Evolutionary conservation across 2,329 filamentous ascomycete species (phyloP).

Genomic region (Remersonia thermophila): DNA sequence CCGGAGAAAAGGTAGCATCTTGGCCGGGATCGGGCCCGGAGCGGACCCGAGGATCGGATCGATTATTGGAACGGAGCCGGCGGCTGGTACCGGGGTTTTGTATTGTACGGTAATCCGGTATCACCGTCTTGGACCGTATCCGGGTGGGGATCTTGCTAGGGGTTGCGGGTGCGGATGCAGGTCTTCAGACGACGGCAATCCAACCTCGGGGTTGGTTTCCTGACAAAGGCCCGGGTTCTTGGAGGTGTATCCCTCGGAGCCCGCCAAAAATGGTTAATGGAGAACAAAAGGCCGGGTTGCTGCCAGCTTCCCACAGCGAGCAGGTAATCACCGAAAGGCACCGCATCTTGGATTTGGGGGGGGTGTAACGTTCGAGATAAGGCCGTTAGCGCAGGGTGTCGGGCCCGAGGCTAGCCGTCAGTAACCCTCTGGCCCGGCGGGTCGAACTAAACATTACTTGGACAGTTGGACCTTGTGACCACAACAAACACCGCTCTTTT

Average conservation of each 20-base stretch:
- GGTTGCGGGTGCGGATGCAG: too few species aligned
- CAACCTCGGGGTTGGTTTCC: too few species aligned
- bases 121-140: too few species aligned
- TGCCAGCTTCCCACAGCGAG: too few species aligned
- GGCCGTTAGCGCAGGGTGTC: slow-evolving; percentile 8
- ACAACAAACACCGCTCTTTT: slow-evolving; percentile 3
- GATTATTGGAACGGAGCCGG: too few species aligned
- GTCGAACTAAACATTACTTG: too few species aligned
- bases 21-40: neutral
- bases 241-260: neutral
- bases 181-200: too few species aligned
- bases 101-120: too few species aligned
- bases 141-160: neutral
- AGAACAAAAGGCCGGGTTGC: neutral
- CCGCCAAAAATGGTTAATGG: too few species aligned
- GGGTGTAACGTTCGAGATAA: neutral
- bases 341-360: too few species aligned
- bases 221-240: too few species aligned
- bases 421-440: slow-evolving; percentile 6
- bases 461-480: slow-evolving; percentile 7
- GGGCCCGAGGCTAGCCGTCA: slow-evolving; percentile 12
- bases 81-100: neutral
- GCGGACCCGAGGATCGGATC: neutral
- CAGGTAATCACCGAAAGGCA: too few species aligned
- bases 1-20: slow-evolving; percentile 7